Percentiles rank a stretch among this genome's conserved stretches.
Conservation (phyloP, 257 asterid species). For the Plectranthus barbatus region DNA sequence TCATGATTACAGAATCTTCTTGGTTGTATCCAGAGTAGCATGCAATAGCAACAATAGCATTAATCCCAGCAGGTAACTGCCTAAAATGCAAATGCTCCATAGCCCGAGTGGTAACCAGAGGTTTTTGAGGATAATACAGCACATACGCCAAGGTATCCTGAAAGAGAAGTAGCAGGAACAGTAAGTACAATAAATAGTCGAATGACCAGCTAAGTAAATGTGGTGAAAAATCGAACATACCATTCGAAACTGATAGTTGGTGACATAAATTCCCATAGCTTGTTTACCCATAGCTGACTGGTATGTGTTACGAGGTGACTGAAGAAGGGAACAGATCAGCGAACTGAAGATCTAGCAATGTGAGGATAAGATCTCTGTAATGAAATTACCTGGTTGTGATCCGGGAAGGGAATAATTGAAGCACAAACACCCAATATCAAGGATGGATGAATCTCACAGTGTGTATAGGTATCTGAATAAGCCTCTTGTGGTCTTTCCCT, state of each 20-base stretch:
- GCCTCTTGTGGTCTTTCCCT: constrained; percentile 72
- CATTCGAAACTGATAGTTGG: constrained; percentile 97
- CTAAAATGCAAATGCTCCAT: constrained; percentile 98
- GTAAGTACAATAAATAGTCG: background rate
- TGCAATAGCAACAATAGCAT: constrained; percentile 90
- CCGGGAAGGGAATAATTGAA: constrained; percentile 96
- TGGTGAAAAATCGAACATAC: constrained; percentile 32
- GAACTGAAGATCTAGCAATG: constrained; percentile 10
- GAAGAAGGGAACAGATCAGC: constrained; percentile 22
- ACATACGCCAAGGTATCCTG: constrained; percentile 98
- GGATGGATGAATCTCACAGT: constrained; percentile 96
- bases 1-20: constrained; percentile 98
- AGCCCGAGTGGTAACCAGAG: constrained; percentile 96
- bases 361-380: background rate
- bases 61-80: constrained; percentile 97
- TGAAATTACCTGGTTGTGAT: constrained; percentile 80
- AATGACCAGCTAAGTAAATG: background rate
- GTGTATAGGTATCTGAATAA: constrained; percentile 85
- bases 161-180: background rate
- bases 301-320: constrained; percentile 99
- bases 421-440: constrained; percentile 97
- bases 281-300: constrained; percentile 99
- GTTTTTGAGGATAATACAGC: constrained; percentile 92
- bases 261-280: constrained; percentile 95
- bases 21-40: constrained; percentile 97